These are phyloP conservation scores for Eutrema salsugineum DNA, from an alignment of 441 rosid genomes.

Conservation along the genomic window DNA sequence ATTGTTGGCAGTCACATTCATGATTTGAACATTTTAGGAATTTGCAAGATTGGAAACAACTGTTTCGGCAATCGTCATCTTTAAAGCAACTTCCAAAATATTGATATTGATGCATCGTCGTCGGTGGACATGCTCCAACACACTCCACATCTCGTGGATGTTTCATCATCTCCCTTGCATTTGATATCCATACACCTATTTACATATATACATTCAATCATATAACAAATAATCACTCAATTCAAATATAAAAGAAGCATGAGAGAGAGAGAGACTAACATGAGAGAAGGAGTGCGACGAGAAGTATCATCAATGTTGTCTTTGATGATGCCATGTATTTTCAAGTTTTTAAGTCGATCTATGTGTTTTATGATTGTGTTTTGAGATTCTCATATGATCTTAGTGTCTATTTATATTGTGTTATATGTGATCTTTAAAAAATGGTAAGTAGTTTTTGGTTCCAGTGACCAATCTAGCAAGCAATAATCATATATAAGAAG, in stretches of 20 bases:
- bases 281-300: neutral
- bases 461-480: no score
- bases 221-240: no score
- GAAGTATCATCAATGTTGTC: neutral
- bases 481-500: no score
- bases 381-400: neutral
- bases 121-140: neutral
- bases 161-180: neutral
- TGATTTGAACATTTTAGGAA: neutral
- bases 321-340: constrained; percentile 6
- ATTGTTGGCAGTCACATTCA: neutral
- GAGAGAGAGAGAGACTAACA: neutral
- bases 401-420: neutral
- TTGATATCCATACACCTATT: neutral
- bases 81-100: constrained; percentile 16
- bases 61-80: neutral
- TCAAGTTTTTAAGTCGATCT: neutral
- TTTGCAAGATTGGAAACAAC: constrained; percentile 11
- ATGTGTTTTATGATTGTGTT: neutral
- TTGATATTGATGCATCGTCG: neutral
- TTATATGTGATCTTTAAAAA: neutral
- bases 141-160: neutral
- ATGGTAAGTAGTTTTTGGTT: neutral
- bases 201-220: neutral
- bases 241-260: no score